phyloP scores from a whole-genome alignment of 1,284 basidiomycete species.

The Cerrena zonata region DNA sequence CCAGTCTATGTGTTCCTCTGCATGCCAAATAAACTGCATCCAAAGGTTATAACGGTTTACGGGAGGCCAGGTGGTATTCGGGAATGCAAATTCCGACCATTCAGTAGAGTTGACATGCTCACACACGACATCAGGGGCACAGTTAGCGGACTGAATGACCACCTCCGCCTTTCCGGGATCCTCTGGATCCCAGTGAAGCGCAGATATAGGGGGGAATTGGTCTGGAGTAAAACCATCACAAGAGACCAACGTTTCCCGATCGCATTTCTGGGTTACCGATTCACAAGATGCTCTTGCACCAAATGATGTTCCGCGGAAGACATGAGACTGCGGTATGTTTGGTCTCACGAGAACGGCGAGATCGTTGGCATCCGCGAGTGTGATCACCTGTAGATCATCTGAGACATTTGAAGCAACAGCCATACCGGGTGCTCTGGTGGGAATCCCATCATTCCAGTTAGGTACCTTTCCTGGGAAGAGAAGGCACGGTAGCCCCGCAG shows the following conservation, averaged over 20 bases:
- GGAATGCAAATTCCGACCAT: background rate
- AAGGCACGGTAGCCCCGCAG: too few species aligned
- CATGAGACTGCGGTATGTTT: background rate
- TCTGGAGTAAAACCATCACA: background rate
- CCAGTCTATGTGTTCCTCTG: background rate
- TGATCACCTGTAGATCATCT: background rate
- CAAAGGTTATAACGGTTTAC: background rate
- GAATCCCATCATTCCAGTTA: too few species aligned
- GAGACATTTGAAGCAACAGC: background rate
- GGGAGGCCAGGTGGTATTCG: too few species aligned
- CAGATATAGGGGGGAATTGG: background rate
- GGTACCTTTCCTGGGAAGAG: too few species aligned
- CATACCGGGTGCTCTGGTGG: too few species aligned
- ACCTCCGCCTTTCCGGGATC: background rate
- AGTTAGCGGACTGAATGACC: background rate
- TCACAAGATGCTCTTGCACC: background rate
- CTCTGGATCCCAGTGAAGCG: background rate
- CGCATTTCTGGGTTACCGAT: background rate
- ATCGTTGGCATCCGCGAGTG: background rate
- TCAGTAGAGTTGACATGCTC: background rate
- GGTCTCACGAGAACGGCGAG: background rate
- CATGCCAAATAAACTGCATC: background rate
- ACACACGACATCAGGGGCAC: background rate
- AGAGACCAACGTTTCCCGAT: background rate
- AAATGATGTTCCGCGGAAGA: background rate